phyloP scores from a whole-genome alignment of 805 yeast species.

The Sugiyamaella mastotermitis region DNA sequence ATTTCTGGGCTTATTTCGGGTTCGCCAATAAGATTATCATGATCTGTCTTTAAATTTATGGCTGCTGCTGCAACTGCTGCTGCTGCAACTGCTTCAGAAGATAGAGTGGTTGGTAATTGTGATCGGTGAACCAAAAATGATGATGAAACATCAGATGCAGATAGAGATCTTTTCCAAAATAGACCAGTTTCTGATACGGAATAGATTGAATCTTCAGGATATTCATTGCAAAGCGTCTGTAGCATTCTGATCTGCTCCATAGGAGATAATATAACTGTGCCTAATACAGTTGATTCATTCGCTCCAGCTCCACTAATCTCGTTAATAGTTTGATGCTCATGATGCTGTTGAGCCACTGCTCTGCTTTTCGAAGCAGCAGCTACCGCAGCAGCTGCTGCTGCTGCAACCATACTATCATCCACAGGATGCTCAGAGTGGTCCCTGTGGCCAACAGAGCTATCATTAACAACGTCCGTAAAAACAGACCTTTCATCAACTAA shows the following conservation, averaged over 20 bases:
- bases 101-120: background rate
- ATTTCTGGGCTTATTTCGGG: slow-evolving; percentile 1
- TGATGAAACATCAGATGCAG: background rate
- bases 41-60: slow-evolving; percentile 1
- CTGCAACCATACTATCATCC: background rate
- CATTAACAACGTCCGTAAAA: too few species aligned
- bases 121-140: background rate
- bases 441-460: background rate
- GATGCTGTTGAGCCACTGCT: background rate
- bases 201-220: slow-evolving; percentile 5
- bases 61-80: slow-evolving; percentile 4
- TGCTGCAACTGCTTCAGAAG: background rate
- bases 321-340: background rate
- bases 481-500: background rate
- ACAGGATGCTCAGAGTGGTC: background rate
- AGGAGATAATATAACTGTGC: too few species aligned
- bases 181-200: slow-evolving; percentile 8
- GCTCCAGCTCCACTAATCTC: too few species aligned
- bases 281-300: too few species aligned
- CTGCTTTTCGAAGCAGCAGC: slow-evolving; percentile 1
- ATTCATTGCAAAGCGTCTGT: slow-evolving; percentile 4
- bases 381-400: background rate
- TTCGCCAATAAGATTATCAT: slow-evolving; percentile 1
- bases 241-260: slow-evolving; percentile 6
- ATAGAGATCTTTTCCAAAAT: slow-evolving; percentile 6